Evolutionary conservation across 1,284 basidiomycete genomes (phyloP), one percentile per base, ranked within the genome.

Genomic region (Pseudozyma flocculosa): DNA sequence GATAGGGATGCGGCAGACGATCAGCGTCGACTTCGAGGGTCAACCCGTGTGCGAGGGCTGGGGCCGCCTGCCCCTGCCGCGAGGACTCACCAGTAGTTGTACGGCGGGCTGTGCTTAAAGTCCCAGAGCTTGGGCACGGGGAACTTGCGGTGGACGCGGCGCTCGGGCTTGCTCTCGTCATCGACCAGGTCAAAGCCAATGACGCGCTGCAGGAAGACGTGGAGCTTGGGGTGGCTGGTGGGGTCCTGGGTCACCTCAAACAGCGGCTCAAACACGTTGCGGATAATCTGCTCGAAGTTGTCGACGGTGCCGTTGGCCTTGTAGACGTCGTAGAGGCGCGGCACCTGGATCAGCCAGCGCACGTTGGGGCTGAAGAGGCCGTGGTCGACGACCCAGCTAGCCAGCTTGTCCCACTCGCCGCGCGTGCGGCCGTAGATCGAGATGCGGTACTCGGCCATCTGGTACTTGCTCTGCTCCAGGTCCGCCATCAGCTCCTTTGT

Each of bases 221-320:
- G 93, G 34, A 99, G 82, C 76, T 97, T 92, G 0, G 93, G 93
- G 75, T 98, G 94, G 2, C 85, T 86, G 10, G 81, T 80, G 0
- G 95, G 95, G 76, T 98, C 87, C 70, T 88, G 86, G 0, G 95
- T 99, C 19, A 97, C 95, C 77, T 98, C 93, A 73, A 96, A 99
- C 40, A 99, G 80, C 0, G 95, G 94, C 43, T 84, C 81, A 81
- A 97, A 99, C 13, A 99, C 82, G 79, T 98, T 92, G 39, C 80
- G 81, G 34, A 99, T 85, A 54, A 99, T 85, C 71, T 97, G 90
- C 75, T 94, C 89, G 68, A 96, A 99, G 18, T 87, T 93, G 29
- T 86, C 76, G 36, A 98, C 84, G 0, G 87, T 86, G 0, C 90
- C 91, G 63, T 87, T 90, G 42, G 87, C 85, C 78, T 95, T 97